Conservation (phyloP, 1,284 basidiomycete species). For the Tilletia walkeri region DNA sequence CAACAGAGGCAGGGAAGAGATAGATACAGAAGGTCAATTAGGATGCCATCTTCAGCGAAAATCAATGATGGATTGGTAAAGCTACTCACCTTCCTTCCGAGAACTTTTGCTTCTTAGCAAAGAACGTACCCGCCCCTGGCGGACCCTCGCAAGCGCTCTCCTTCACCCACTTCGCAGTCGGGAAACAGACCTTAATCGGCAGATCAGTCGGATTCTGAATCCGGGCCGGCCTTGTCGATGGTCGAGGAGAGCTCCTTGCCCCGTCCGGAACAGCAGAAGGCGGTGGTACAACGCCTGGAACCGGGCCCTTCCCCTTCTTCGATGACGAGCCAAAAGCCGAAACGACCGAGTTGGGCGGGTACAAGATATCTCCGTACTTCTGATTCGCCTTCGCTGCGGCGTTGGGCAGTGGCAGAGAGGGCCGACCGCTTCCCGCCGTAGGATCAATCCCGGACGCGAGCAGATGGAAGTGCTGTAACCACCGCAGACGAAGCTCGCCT, state of each 20-base stretch:
- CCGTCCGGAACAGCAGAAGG: not conserved
- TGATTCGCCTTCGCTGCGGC: not conserved
- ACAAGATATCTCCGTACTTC: slow-evolving; percentile 2
- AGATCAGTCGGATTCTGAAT: slow-evolving; percentile 20
- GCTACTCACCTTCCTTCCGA: not conserved
- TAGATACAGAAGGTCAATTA: not conserved
- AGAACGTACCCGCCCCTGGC: slow-evolving; percentile 44
- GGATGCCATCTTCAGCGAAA: not conserved
- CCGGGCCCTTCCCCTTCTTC: not conserved
- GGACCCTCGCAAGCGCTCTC: slow-evolving; percentile 33
- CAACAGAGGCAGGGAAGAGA: not conserved
- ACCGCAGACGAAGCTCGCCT: slow-evolving; percentile 40
- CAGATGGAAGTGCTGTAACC: slow-evolving; percentile 51
- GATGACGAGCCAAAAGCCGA: not conserved
- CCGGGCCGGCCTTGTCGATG: not conserved
- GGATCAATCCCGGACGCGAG: slow-evolving; percentile 36
- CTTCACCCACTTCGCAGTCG: slow-evolving; percentile 40
- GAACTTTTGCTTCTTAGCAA: slow-evolving; percentile 43
- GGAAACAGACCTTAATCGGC: slow-evolving; percentile 45
- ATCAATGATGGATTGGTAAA: not conserved
- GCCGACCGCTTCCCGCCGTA: not conserved
- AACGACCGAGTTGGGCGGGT: not conserved
- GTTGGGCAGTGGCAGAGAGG: not conserved
- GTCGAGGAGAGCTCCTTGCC: not conserved
- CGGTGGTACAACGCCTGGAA: not conserved